A percentile compares a stretch with the other conserved stretches of the same genome.
These are phyloP conservation scores for Drechslerella coelobrocha DNA, from an alignment of 2,329 filamentous ascomycete species.

Conservation along the genomic window DNA sequence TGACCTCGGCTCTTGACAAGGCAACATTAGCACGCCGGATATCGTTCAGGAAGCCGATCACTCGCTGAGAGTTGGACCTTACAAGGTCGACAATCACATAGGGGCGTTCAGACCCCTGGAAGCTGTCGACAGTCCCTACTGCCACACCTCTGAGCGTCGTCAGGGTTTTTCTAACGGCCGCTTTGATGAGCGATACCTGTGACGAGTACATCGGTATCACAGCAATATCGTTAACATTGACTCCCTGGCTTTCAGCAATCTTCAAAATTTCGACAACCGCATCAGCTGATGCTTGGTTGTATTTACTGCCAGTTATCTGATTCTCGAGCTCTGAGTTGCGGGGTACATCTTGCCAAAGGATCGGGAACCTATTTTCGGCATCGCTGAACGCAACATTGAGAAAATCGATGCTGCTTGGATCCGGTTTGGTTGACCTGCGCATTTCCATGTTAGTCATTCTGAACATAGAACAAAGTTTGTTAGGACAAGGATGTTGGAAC, in stretches of 20 bases:
- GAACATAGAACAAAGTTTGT: background rate
- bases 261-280: constrained; percentile 1
- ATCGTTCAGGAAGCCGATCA: constrained; percentile 10
- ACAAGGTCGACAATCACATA: constrained; percentile 20
- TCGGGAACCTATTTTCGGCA: background rate
- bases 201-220: background rate
- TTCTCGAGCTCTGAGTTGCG: background rate
- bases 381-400: background rate
- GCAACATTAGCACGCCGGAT: background rate
- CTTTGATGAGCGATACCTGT: background rate
- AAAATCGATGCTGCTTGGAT: background rate
- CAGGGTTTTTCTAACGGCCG: background rate
- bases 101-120: background rate
- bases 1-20: background rate
- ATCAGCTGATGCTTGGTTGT: background rate
- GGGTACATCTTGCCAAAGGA: background rate
- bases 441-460: no score
- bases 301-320: background rate
- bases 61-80: background rate
- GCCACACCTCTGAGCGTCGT: background rate
- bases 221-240: background rate
- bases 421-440: background rate
- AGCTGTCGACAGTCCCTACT: constrained; percentile 1
- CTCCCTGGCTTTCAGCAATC: background rate
- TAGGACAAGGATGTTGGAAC: background rate